Base-by-base conservation (phyloP, 768 basidiomycete genomes). In the Neoboletus subvelutipes region DNA sequence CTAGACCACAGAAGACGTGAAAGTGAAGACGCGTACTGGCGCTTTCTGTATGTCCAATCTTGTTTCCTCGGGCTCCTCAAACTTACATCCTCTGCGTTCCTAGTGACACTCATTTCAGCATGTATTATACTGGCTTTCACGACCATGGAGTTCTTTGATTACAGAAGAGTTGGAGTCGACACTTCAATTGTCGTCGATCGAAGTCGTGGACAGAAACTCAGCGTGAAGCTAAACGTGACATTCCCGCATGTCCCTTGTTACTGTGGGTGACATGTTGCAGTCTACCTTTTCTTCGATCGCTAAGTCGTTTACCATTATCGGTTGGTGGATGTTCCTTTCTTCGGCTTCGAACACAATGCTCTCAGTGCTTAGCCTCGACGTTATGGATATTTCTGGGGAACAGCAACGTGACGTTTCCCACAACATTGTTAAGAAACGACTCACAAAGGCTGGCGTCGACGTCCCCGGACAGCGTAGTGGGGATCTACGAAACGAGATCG, bases 311-410 rank as follows among this genome's bases (percentile, higher is more conserved):
- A 6, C 13, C 17, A 36, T 50, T 22, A 48, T 45, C 13, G 20
- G 24, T 31, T 3, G 20, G 31, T 46, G 13, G 13, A 48, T 40
- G 20, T 48, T 56, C 52, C 28, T 42, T 53, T 52, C 18, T 33
- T 29, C 42, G 33, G 4, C 29, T 43, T 56, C 1, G 50, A 36
- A 40, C 34, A n/a, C 26, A 31, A 54, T 52, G 59, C 12, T 31
- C 11, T 29, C 66, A 99, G 96, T 99, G 46, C 82, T 99, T 52
- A 95, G 92, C 70, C 76, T 98, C 52, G 97, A 99, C 73, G 86
- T 98, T 51, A 95, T 98, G 92, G 97, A 99, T 68, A 97, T 99
- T 57, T 92, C 90, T 56, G 97, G 97, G 28, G 97, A 98, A 78
- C 85, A 89, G 29, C 96, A 98, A 71, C 81, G 88, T 56, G 93